Evolutionary conservation across 140 eudicot genomes (phyloP).

Genomic region (Stevia rebaudiana): DNA sequence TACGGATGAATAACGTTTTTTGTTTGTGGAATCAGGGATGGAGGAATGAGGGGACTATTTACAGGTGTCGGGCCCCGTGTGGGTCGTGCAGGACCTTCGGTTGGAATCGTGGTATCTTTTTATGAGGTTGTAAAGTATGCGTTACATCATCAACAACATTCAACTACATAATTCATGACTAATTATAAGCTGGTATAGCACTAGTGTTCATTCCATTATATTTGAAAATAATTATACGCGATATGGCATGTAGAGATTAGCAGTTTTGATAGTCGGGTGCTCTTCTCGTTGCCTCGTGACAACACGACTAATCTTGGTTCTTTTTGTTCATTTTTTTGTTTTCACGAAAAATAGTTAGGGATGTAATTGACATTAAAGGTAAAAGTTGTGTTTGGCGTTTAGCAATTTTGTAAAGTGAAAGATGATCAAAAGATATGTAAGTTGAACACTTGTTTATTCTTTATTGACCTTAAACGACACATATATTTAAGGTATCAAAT

Average conservation of each 20-base stretch:
- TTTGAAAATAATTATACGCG: constrained; percentile 20
- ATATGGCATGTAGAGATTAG: constrained; percentile 23
- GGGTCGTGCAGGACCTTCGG: constrained; percentile 95
- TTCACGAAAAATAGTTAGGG: constrained; percentile 9
- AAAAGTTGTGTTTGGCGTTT: constrained; percentile 14
- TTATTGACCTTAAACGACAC: no score
- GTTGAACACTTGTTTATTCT: not conserved
- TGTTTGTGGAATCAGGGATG: constrained; percentile 47
- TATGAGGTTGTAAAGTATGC: constrained; percentile 83
- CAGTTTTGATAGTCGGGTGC: constrained; percentile 31
- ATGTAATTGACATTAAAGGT: not conserved
- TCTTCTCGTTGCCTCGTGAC: constrained; percentile 24
- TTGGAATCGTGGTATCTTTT: constrained; percentile 85
- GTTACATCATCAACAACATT: constrained; percentile 37
- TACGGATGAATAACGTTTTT: not conserved
- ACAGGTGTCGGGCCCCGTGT: constrained; percentile 91
- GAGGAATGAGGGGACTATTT: constrained; percentile 84
- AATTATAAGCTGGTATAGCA: constrained; percentile 11
- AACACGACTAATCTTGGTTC: constrained; percentile 12
- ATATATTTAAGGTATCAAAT: no score
- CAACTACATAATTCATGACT: constrained; percentile 26
- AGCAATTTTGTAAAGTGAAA: constrained; percentile 14
- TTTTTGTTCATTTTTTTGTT: constrained; percentile 1
- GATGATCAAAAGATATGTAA: not conserved
- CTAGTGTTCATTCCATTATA: constrained; percentile 26